These are phyloP conservation scores for Ceratobasidium sp. DNA, from an alignment of 1,284 basidiomycete species.

Conservation along the genomic window DNA sequence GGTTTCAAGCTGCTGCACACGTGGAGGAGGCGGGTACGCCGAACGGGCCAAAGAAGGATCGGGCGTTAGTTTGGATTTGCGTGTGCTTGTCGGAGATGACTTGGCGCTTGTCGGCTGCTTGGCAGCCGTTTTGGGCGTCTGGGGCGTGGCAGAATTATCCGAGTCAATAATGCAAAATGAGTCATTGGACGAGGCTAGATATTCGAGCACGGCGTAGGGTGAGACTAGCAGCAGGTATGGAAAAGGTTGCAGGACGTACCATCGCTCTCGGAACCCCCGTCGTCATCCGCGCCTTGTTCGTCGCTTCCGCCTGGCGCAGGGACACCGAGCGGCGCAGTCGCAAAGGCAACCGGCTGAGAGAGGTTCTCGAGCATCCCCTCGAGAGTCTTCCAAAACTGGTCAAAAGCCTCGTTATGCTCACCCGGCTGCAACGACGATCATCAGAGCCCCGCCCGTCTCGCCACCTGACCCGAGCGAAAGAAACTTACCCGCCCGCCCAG, in stretches of 20 bases:
- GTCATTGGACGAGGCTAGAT: slow-evolving; percentile 34
- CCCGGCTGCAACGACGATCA: slow-evolving; percentile 61
- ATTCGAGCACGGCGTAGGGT: background rate
- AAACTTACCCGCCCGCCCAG: slow-evolving; percentile 70
- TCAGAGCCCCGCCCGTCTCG: slow-evolving; percentile 37
- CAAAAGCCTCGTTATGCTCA: slow-evolving; percentile 79
- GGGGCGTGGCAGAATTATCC: background rate
- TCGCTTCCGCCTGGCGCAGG: slow-evolving; percentile 51
- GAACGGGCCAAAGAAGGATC: slow-evolving; percentile 31
- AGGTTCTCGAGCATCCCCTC: slow-evolving; percentile 83
- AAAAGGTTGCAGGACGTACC: slow-evolving; percentile 12
- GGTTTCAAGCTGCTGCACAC: slow-evolving; percentile 62
- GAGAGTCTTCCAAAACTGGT: slow-evolving; percentile 85
- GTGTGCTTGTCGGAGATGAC: background rate
- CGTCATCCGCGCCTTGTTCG: slow-evolving; percentile 19
- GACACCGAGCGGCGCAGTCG: slow-evolving; percentile 74
- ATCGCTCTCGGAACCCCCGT: slow-evolving; percentile 20
- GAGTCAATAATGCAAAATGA: slow-evolving; percentile 36
- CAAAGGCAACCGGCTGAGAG: slow-evolving; percentile 85
- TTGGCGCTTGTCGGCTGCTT: background rate
- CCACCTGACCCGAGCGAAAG: slow-evolving; percentile 31
- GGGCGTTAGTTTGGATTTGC: slow-evolving; percentile 5
- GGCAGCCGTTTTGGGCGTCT: slow-evolving; percentile 18
- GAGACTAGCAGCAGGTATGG: background rate
- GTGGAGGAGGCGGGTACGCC: slow-evolving; percentile 27